These are phyloP conservation scores for Candida sp. DNA, from an alignment of 1,139 yeast species.

Conservation along the genomic window DNA sequence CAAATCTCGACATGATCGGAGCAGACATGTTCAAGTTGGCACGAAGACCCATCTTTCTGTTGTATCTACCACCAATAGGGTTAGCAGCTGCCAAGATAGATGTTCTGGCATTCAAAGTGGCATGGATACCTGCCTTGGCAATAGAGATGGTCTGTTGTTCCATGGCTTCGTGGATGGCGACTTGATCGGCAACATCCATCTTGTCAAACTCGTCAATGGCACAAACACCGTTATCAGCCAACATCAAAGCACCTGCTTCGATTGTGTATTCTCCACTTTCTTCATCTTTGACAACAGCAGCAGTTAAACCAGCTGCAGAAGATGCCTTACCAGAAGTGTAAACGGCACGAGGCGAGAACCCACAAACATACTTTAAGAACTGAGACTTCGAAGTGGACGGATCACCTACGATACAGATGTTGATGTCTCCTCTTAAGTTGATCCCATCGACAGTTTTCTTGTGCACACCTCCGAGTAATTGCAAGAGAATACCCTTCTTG, in stretches of 20 bases:
- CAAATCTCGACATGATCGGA: slow-evolving; percentile 99
- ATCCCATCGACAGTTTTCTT: slow-evolving; percentile 95
- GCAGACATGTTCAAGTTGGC: slow-evolving; percentile 98
- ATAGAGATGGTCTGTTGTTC: slow-evolving; percentile 98
- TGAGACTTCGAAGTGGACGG: slow-evolving; percentile 99
- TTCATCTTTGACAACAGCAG: slow-evolving; percentile 97
- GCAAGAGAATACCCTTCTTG: slow-evolving; percentile 90
- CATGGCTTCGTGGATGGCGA: slow-evolving; percentile 99
- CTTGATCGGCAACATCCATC: slow-evolving; percentile 96
- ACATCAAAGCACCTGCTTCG: slow-evolving; percentile 99
- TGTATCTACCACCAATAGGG: slow-evolving; percentile 95
- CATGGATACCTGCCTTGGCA: slow-evolving; percentile 98
- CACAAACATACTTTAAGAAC: slow-evolving; percentile 90
- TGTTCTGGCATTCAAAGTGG: slow-evolving; percentile 95
- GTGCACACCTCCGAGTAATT: slow-evolving; percentile 95
- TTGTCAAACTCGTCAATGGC: slow-evolving; percentile 99
- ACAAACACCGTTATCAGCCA: slow-evolving; percentile 98
- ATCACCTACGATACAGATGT: slow-evolving; percentile 97
- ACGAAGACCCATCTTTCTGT: slow-evolving; percentile 81
- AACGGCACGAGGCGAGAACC: slow-evolving; percentile 92
- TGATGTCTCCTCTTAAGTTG: slow-evolving; percentile 95
- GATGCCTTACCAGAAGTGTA: slow-evolving; percentile 99
- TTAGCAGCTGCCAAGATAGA: slow-evolving; percentile 98
- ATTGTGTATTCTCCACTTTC: slow-evolving; percentile 98
- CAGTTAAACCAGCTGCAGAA: slow-evolving; percentile 98